phyloP scores from a whole-genome alignment of 2,329 filamentous ascomycete genomes.

The Orbilia blumenaviensis region DNA sequence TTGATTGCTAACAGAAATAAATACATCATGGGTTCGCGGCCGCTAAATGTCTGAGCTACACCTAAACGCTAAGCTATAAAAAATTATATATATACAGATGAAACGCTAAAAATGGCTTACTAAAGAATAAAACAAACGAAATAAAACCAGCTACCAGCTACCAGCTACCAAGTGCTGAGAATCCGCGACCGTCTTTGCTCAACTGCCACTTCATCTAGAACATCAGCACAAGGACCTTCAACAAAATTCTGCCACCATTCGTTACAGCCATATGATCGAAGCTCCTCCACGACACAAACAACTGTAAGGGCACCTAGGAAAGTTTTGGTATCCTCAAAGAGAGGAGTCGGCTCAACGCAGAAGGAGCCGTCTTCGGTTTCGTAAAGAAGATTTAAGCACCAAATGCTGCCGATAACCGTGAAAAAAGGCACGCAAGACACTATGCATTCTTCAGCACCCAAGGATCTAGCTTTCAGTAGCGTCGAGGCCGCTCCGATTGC shows the following conservation, averaged over 20 bases:
- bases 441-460: neutral
- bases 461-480: neutral
- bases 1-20: too few relatives aligned
- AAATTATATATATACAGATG: neutral
- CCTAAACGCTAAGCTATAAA: neutral
- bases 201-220: neutral
- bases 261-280: neutral
- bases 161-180: neutral
- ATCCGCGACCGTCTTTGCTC: constrained; percentile 5
- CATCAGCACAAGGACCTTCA: neutral
- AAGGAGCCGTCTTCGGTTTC: constrained; percentile 1
- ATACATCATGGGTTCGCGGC: too few relatives aligned
- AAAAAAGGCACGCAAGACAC: constrained; percentile 1
- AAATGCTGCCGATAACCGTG: constrained; percentile 3
- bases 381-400: constrained; percentile 6
- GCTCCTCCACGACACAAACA: neutral
- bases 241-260: constrained; percentile 13
- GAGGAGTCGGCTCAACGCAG: neutral
- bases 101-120: too few relatives aligned
- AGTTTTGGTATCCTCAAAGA: constrained; percentile 1
- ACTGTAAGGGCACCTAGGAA: neutral
- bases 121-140: too few relatives aligned
- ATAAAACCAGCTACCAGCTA: neutral
- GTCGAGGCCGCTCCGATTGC: neutral
- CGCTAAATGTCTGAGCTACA: too few relatives aligned